Percentiles rank a stretch among this genome's conserved stretches.
phyloP scores from a whole-genome alignment of 306 rosid species.

The Herpetospermum pedunculosum region DNA sequence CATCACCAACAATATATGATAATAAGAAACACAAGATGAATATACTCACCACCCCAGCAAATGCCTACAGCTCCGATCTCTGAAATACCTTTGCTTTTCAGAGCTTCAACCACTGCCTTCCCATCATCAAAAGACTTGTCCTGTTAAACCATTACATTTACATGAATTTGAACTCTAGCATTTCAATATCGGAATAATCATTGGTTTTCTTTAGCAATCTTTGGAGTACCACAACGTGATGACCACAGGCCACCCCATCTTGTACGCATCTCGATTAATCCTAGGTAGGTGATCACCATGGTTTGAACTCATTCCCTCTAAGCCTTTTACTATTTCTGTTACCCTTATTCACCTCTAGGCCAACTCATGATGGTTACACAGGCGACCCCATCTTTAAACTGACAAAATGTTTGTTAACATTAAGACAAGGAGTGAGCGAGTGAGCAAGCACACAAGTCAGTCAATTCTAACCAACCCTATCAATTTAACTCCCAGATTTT shows the following conservation, averaged over 20 bases:
- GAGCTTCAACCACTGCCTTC: constrained; percentile 34
- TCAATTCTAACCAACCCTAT: background rate
- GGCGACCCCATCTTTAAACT: too few relatives aligned
- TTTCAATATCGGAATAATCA: background rate
- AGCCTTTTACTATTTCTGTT: too few relatives aligned
- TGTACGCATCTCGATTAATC: too few relatives aligned
- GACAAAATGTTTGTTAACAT: too few relatives aligned
- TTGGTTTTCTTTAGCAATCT: background rate
- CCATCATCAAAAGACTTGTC: constrained; percentile 43
- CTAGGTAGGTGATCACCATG: too few relatives aligned
- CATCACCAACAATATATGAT: background rate
- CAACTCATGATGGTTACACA: too few relatives aligned
- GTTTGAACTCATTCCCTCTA: too few relatives aligned
- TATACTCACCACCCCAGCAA: constrained; percentile 63
- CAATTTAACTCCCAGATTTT: background rate
- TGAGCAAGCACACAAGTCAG: background rate
- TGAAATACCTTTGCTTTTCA: constrained; percentile 43
- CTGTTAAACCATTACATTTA: constrained; percentile 20
- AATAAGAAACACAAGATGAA: background rate
- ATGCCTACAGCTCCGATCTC: constrained; percentile 56
- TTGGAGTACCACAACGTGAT: too few relatives aligned
- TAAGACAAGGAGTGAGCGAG: too few relatives aligned
- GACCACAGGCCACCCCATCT: background rate
- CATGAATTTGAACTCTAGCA: background rate
- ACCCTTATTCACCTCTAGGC: too few relatives aligned